A percentile compares a stretch with the other conserved stretches of the same genome.
Evolutionary conservation across 306 rosid species (phyloP).

Genomic region (Cercis canadensis): DNA sequence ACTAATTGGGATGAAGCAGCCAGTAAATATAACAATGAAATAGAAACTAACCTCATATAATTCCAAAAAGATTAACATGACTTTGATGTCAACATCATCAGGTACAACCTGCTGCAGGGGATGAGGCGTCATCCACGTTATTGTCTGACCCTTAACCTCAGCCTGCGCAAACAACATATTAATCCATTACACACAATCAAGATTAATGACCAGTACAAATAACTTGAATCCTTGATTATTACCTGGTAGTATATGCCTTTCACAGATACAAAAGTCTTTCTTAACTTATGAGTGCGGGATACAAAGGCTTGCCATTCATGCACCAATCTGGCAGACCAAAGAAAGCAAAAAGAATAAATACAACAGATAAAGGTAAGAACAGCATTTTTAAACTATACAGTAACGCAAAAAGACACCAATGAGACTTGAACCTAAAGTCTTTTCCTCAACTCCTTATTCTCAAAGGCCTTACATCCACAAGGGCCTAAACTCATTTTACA

Average conservation of each 20-base stretch:
- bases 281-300: constrained; percentile 77
- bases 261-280: constrained; percentile 85
- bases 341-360: constrained; percentile 26
- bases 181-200: neutral
- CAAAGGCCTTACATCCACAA: neutral
- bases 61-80: constrained; percentile 79
- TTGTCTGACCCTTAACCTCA: constrained; percentile 74
- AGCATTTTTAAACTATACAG: neutral
- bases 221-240: neutral
- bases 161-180: constrained; percentile 61
- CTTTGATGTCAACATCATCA: constrained; percentile 74
- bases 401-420: neutral
- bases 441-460: neutral
- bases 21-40: neutral
- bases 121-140: constrained; percentile 95
- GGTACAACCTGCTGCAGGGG: constrained; percentile 86
- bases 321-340: constrained; percentile 60
- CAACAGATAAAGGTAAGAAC: neutral
- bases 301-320: constrained; percentile 96
- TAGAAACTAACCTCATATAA: constrained; percentile 69
- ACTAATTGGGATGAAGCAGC: neutral
- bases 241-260: constrained; percentile 98
- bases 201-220: constrained; percentile 7
- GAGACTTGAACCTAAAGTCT: neutral
- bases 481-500: neutral